Evolutionary conservation across 371 early-diverging fungal species (phyloP).

Genomic region (Saksenaea vasiformis): DNA sequence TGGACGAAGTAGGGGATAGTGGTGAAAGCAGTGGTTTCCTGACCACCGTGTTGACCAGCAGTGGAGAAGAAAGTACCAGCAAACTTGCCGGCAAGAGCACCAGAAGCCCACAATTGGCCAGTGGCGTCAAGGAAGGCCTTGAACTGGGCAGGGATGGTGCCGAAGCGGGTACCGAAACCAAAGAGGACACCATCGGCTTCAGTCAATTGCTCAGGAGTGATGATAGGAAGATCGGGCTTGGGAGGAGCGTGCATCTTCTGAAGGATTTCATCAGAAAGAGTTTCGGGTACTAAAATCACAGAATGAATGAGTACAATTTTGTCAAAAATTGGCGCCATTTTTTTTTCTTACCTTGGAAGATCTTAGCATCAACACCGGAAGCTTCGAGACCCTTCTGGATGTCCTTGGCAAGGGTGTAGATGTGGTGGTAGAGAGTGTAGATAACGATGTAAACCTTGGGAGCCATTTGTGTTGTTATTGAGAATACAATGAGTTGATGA

Average conservation of each 20-base stretch:
- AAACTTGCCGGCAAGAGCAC: slow-evolving; percentile 64
- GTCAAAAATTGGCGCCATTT: not conserved
- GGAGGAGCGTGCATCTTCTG: slow-evolving; percentile 62
- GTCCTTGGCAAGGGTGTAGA: slow-evolving; percentile 61
- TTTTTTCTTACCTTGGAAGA: slow-evolving; percentile 47
- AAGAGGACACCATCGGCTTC: slow-evolving; percentile 70
- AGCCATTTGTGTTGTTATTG: not conserved
- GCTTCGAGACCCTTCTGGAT: slow-evolving; percentile 60
- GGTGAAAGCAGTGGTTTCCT: slow-evolving; percentile 69
- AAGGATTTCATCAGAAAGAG: slow-evolving; percentile 56
- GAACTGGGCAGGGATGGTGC: slow-evolving; percentile 69
- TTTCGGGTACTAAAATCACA: slow-evolving; percentile 53
- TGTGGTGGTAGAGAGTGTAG: slow-evolving; percentile 74
- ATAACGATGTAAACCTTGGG: slow-evolving; percentile 56
- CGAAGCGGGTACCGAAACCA: slow-evolving; percentile 71
- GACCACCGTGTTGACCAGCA: slow-evolving; percentile 69
- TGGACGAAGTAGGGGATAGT: slow-evolving; percentile 67
- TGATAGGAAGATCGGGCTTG: slow-evolving; percentile 52
- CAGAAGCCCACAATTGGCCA: slow-evolving; percentile 65
- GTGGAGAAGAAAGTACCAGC: slow-evolving; percentile 73
- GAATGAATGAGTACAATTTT: slow-evolving; percentile 30
- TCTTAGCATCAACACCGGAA: slow-evolving; percentile 53
- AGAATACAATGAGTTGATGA: not conserved
- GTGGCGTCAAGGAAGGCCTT: slow-evolving; percentile 65
- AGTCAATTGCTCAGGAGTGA: slow-evolving; percentile 45